Evolutionary conservation across 768 basidiomycete genomes (phyloP), one percentile per base, ranked within the genome.

Genomic region (Suillus clintonianus): DNA sequence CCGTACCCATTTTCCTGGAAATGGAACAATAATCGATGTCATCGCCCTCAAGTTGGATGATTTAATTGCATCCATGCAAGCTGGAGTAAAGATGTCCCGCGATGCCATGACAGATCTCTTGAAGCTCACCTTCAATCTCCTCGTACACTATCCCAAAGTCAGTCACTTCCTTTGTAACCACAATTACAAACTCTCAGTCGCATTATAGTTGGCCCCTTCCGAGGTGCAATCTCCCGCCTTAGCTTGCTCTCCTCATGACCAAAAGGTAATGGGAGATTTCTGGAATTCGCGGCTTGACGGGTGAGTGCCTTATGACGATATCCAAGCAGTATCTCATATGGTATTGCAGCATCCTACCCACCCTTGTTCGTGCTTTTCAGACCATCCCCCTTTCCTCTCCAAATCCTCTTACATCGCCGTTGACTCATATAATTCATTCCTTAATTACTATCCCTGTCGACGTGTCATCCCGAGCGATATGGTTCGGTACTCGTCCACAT

Each of bases 81-180:
- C 79, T 45, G 83, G 86, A 62, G 71, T 82, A 22, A 80, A 83
- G 65, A 80, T 86, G 78, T 80, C 86, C 36, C 83, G 82, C 67
- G 91, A 93, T 61, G 93, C 95, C 3, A 83, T 91, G 79, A 83
- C 85, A 4, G 95, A 98, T 74, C 72, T 95, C 30, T 82, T 98
- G 62, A 98, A 98, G 72, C 82, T 95, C 54, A 80, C 85, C 3
- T 95, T 93, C 76, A 95, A 97, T 73, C 73, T 97, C 36, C 79
- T 94, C 58, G 74, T 87, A 47, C 90, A 91, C 71, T 95, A 93
- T 75, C 93, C 93, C 5, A 92, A 89, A 80, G 91, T 90, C 6
- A 42, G 66, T 60, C 36, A 50, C 34, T 22, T 55, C 36, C 15
- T 32, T 37, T 61, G 6, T 42, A 0, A 2, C 58, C 24, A 14